These are phyloP conservation scores for Plasmodium vivax DNA, from an alignment of 169 alveolate species.

Conservation along the genomic window DNA sequence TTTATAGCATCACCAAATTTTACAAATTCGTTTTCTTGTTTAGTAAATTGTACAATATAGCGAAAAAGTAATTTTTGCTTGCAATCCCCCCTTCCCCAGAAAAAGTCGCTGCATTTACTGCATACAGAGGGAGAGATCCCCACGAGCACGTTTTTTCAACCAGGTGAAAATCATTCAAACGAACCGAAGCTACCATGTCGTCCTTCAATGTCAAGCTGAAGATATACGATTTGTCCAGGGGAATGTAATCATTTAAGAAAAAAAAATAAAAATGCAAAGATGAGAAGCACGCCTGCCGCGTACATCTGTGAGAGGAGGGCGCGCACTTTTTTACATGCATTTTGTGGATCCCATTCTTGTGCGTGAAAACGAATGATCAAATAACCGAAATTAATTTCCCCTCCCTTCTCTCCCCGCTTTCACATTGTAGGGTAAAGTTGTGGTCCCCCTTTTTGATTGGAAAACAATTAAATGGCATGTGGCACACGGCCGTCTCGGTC, in stretches of 20 bases:
- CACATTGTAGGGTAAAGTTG: slow-evolving; percentile 58
- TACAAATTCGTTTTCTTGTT: background rate
- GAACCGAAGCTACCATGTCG: slow-evolving; percentile 15
- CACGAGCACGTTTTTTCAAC: background rate
- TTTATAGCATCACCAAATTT: background rate
- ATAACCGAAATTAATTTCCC: background rate
- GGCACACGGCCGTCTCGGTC: slow-evolving; percentile 96
- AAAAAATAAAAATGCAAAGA: background rate
- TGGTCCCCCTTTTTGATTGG: slow-evolving; percentile 91
- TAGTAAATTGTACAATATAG: background rate
- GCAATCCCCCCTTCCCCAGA: background rate
- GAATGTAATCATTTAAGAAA: slow-evolving; percentile 49
- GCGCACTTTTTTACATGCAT: background rate
- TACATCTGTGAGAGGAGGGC: background rate
- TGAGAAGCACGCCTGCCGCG: background rate
- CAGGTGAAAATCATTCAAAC: background rate
- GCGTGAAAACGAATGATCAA: background rate
- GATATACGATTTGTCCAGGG: slow-evolving; percentile 67
- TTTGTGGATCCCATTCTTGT: background rate
- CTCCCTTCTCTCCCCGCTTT: background rate
- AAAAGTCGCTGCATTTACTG: background rate
- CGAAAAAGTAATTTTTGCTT: background rate
- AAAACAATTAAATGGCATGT: slow-evolving; percentile 93
- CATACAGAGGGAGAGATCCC: background rate
- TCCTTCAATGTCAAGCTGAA: slow-evolving; percentile 38